Conservation (phyloP, 148 eudicot genomes). For the Silene latifolia region DNA sequence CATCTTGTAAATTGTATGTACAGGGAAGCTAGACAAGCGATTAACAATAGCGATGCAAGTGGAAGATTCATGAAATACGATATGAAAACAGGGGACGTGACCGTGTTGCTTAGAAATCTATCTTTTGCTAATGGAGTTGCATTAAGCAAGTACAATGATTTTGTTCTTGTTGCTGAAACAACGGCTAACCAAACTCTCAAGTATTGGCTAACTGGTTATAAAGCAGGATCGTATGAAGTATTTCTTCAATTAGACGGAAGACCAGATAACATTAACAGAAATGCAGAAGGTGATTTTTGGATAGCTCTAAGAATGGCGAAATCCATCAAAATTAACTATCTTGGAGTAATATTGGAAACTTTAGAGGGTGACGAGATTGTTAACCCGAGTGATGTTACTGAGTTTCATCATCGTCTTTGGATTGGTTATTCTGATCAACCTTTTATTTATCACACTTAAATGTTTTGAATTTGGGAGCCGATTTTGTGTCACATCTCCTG, state of each 20-base stretch:
- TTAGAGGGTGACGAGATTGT: not conserved
- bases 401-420: not conserved
- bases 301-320: not conserved
- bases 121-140: constrained; percentile 26
- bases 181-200: not conserved
- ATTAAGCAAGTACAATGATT: constrained; percentile 25
- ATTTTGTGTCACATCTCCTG: too few relatives aligned
- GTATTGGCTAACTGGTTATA: constrained; percentile 25
- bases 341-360: not conserved
- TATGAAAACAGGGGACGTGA: constrained; percentile 11
- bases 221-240: not conserved
- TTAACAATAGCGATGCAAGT: not conserved
- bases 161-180: constrained; percentile 25
- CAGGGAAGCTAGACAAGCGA: constrained; percentile 14
- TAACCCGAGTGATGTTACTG: not conserved
- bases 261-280: constrained; percentile 3
- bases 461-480: too few relatives aligned
- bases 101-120: constrained; percentile 17
- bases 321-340: not conserved
- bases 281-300: constrained; percentile 9
- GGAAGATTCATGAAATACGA: constrained; percentile 34
- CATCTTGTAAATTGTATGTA: not conserved
- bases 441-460: not conserved
- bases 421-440: not conserved
- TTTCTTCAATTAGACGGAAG: not conserved